A percentile compares a stretch with the other conserved stretches of the same genome.
These are phyloP conservation scores for Scleroderma citrinum DNA, from an alignment of 768 basidiomycete genomes.

Conservation along the genomic window DNA sequence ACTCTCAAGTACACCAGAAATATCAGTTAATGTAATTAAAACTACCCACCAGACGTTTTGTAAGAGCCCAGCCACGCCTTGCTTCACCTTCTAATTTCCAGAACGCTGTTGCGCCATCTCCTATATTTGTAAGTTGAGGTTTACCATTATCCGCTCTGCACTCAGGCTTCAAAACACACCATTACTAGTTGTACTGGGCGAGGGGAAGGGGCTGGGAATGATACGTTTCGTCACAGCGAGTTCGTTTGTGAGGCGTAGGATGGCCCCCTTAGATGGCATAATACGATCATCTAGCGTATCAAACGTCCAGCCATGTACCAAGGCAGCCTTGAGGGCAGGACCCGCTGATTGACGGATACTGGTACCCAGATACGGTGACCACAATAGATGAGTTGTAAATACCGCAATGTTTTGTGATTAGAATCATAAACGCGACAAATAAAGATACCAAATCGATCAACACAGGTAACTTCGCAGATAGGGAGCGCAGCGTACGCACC, in stretches of 20 bases:
- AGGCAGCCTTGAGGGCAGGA: conserved; percentile 70
- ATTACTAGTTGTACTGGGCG: background rate
- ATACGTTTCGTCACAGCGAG: conserved; percentile 13
- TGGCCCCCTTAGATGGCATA: conserved; percentile 21
- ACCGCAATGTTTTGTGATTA: conserved; percentile 5
- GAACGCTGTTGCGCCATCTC: conserved; percentile 20
- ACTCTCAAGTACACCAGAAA: too few relatives aligned
- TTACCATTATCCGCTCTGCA: background rate
- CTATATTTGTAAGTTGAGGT: background rate
- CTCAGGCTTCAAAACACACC: background rate
- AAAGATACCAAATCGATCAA: background rate
- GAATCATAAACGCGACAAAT: background rate
- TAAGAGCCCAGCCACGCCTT: conserved; percentile 20
- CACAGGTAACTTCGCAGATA: background rate
- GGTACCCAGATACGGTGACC: background rate
- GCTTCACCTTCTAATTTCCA: conserved; percentile 20
- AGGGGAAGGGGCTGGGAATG: background rate
- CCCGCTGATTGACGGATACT: conserved; percentile 87
- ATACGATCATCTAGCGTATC: conserved; percentile 38
- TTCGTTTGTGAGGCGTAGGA: conserved; percentile 18
- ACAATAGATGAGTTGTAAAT: too few relatives aligned
- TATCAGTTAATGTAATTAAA: background rate
- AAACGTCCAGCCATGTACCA: conserved; percentile 69
- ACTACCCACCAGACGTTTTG: conserved; percentile 17
- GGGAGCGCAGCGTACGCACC: conserved; percentile 37